Base-by-base conservation (phyloP, 371 early-diverging fungal species). In the Dichotomocladium elegans region DNA sequence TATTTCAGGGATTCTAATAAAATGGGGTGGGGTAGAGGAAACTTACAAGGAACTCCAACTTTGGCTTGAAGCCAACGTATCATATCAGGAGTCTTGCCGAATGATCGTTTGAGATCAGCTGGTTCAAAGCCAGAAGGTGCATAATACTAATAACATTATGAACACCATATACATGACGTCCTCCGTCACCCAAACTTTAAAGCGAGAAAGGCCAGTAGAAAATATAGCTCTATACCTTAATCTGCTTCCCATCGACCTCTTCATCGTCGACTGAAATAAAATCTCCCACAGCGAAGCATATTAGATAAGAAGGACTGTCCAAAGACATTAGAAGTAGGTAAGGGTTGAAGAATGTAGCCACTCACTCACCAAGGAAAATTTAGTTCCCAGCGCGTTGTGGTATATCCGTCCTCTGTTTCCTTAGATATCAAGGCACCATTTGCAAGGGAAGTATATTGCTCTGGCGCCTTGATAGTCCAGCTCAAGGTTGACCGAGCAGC, bases 281-380 rank as follows among this genome's bases (percentile, higher is more conserved):
- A 24, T 82, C 77, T 33, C 83, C 85, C 12, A 83, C 80, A 21
- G 79, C 82, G 47, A 79, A 63, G 50, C 77, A 75, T 26, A 75
- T 41, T 3, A 70, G 45, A 42, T 70, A 70, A 44, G 70, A 82
- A 46, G 72, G 80, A 8, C 64, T 72, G 41, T 28, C 7, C 15
- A 12, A 12, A 33, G 10, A 33, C 34, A 33, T 10, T 10, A 33
- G 9, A 10, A 33, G n/a, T 10, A 33, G n/a, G 34, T 33, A 10
- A 33, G 9, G 34, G 34, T 33, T n/a, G 34, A 24, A 37, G 10
- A 37, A 11, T 37, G 10, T 21, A 34, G 4, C 6, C 7, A 37
- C 7, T 44, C 17, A 9, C 21, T 55, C 64, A 70, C 66, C 70
- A 74, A 3, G 58, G 64, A 46, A 68, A 55, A 34, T 65, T 64